Evolutionary conservation across 257 asterid genomes (phyloP).

Genomic region (Fraxinus americana): DNA sequence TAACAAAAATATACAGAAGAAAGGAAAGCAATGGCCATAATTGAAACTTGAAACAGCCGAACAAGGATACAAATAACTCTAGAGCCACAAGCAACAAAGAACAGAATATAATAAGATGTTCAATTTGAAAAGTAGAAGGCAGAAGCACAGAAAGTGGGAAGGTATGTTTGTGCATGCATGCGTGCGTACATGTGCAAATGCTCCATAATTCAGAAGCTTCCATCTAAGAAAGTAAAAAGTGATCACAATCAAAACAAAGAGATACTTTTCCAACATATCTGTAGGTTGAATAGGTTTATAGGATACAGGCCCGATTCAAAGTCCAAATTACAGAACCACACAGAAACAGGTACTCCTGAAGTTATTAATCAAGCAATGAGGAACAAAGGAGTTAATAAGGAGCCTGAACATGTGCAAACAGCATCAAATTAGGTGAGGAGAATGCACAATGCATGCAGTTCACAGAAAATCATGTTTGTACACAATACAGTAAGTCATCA

Average conservation of each 20-base stretch:
- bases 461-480: neutral
- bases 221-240: neutral
- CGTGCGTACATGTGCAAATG: neutral
- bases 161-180: neutral
- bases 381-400: neutral
- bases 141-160: conserved; percentile 5
- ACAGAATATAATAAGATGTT: neutral
- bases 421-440: conserved; percentile 1
- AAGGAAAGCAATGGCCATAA: neutral
- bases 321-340: neutral
- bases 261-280: neutral
- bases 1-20: neutral
- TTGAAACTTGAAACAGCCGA: neutral
- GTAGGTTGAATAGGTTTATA: conserved; percentile 12
- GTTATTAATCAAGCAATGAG: neutral
- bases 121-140: neutral
- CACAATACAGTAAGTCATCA: neutral
- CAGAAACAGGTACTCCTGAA: neutral
- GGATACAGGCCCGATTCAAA: neutral
- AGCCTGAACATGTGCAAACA: neutral
- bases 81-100: neutral
- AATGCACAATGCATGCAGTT: neutral
- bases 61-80: neutral
- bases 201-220: neutral
- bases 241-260: neutral